Base-by-base conservation (phyloP, 257 asterid genomes). In the Scutellaria minor region DNA sequence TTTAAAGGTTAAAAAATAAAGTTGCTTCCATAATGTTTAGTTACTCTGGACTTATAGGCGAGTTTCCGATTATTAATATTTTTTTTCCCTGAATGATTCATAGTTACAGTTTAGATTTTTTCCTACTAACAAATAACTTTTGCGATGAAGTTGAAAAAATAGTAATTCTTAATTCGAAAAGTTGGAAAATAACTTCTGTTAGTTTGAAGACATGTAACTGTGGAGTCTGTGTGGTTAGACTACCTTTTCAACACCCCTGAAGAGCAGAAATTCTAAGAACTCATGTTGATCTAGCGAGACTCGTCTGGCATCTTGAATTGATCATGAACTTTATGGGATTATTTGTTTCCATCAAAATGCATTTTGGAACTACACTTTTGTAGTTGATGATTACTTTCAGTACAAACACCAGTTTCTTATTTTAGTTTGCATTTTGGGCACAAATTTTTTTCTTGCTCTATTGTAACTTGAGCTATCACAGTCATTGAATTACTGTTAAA, bases 381-480 rank as follows among this genome's bases (percentile, higher is more conserved):
- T 35, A 5, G 56, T 56, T 50, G 35, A 65, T 73, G 35, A 18
- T 66, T 60, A 46, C 56, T 65, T 45, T 73, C 50, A 45, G 22
- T 27, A 35, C 14, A 51, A 42, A 31, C 55, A 12, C 57, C 51
- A 55, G 15, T 7, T 27, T 22, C n/a, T 6, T 61, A 6, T 51
- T 52, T 73, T 4, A 71, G 51, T 71, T 46, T 70, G 47, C 57
- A 56, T 20, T 68, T 62, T 50, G 41, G 42, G 15, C n/a, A 37
- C 31, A 9, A 58, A 50, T 18, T 60, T 2, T 24, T 60, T 44
- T 72, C 61, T 63, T 44, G 5, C 37, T 31, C 37, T 31, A 4
- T 31, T 31, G 4, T 31, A 31, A 31, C 2, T 2, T 2, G 37
- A 31, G 37, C 37, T 31, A 31, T 24, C 27, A 40, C 67, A 22